Percentiles rank a stretch among this genome's conserved stretches.
Evolutionary conservation across 768 basidiomycete species (phyloP).

Genomic region (Ephemerocybe angulata): DNA sequence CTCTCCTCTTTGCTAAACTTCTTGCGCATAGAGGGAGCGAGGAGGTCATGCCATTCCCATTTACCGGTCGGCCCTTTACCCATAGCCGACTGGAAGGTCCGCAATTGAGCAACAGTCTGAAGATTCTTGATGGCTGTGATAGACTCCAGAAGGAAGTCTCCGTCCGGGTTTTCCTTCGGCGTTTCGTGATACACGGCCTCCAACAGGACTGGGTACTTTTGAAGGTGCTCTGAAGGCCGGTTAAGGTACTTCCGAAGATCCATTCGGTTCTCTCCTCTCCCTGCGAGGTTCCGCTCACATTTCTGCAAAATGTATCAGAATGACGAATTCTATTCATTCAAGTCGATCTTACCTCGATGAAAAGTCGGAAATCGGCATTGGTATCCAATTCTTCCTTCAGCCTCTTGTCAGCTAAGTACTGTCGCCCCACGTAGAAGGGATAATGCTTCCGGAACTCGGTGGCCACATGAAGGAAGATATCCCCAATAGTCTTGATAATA

Average conservation of each 20-base stretch:
- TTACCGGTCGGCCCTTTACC: slow-evolving; percentile 73
- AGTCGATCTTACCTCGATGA: slow-evolving; percentile 87
- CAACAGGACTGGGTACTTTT: slow-evolving; percentile 80
- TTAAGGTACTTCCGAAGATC: slow-evolving; percentile 76
- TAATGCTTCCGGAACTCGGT: slow-evolving; percentile 86
- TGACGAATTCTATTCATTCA: too few relatives aligned
- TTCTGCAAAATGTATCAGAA: slow-evolving; percentile 1
- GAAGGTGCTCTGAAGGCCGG: slow-evolving; percentile 78
- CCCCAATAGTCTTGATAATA: slow-evolving; percentile 81
- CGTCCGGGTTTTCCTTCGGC: slow-evolving; percentile 74
- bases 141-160: slow-evolving; percentile 75
- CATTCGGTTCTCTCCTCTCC: slow-evolving; percentile 23
- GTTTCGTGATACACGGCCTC: slow-evolving; percentile 88
- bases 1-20: too few relatives aligned
- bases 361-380: slow-evolving; percentile 78
- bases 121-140: slow-evolving; percentile 79
- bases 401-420: slow-evolving; percentile 81
- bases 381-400: slow-evolving; percentile 82
- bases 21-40: slow-evolving; percentile 58
- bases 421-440: slow-evolving; percentile 78
- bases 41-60: slow-evolving; percentile 88
- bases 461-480: slow-evolving; percentile 83
- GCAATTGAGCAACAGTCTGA: slow-evolving; percentile 74
- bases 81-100: slow-evolving; percentile 90
- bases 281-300: neutral